A percentile compares a stretch with the other conserved stretches of the same genome.
Conservation (phyloP, 768 basidiomycete species). For the Panus rudis region DNA sequence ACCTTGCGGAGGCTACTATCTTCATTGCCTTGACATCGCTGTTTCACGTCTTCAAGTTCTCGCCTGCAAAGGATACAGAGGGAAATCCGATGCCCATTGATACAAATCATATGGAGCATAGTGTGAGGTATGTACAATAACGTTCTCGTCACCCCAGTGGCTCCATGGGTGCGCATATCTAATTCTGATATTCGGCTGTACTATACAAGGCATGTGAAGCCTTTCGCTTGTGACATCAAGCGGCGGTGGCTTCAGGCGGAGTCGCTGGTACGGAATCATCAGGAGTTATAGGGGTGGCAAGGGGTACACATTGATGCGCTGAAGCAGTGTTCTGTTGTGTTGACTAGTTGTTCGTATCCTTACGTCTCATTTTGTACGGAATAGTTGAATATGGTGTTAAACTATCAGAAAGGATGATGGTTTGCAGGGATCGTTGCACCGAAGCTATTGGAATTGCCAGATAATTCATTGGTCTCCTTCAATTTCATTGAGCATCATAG, state of each 20-base stretch:
- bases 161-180: not conserved
- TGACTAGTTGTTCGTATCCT: too few species aligned
- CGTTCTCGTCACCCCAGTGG: not conserved
- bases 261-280: not conserved
- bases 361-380: too few species aligned
- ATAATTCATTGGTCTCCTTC: too few species aligned
- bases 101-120: not conserved
- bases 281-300: too few species aligned
- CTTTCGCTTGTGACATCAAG: not conserved
- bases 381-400: too few species aligned
- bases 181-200: too few species aligned
- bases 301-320: too few species aligned
- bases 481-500: too few species aligned
- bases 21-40: not conserved
- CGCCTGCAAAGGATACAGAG: not conserved
- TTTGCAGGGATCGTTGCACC: too few species aligned
- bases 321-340: not conserved
- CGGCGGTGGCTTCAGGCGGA: not conserved
- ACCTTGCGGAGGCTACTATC: not conserved
- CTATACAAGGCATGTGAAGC: not conserved
- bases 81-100: not conserved
- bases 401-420: too few species aligned
- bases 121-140: not conserved
- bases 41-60: not conserved
- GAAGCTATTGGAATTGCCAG: too few species aligned